phyloP scores from a whole-genome alignment of 1,284 basidiomycete genomes.

The Meira miltonrushii region DNA sequence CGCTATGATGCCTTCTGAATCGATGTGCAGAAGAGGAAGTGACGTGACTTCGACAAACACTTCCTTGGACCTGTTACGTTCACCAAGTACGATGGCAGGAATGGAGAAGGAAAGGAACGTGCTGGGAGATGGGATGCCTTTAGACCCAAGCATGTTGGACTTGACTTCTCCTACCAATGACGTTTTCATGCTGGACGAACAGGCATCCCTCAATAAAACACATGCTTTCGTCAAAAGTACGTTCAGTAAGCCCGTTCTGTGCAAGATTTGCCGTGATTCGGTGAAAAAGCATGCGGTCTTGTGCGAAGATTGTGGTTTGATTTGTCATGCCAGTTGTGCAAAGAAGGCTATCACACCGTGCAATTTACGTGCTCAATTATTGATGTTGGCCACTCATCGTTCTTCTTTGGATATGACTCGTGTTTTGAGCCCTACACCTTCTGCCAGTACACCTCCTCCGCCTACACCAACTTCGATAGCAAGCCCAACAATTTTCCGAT shows the following conservation, averaged over 20 bases:
- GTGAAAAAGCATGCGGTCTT: conserved; percentile 82
- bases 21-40: conserved; percentile 5
- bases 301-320: conserved; percentile 81
- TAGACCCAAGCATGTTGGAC: conserved; percentile 28
- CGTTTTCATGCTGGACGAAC: conserved; percentile 2
- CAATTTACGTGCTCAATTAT: conserved; percentile 65
- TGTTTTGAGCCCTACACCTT: conserved; percentile 3
- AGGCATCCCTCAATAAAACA: conserved; percentile 9
- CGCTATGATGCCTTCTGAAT: background rate
- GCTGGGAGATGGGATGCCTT: background rate
- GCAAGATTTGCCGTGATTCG: conserved; percentile 72
- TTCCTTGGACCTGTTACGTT: conserved; percentile 7
- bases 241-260: conserved; percentile 83
- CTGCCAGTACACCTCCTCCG: conserved; percentile 13
- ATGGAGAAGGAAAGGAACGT: background rate
- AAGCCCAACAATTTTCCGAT: conserved; percentile 27
- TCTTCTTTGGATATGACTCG: conserved; percentile 25
- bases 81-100: conserved; percentile 13
- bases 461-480: conserved; percentile 1
- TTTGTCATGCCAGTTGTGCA: conserved; percentile 76
- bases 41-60: conserved; percentile 6
- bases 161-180: conserved; percentile 15
- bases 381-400: conserved; percentile 28
- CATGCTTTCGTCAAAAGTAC: conserved; percentile 86
- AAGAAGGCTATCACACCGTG: conserved; percentile 70